Evolutionary conservation across 2,329 filamentous ascomycete genomes (phyloP).

Genomic region (Harringtonia aguacate): DNA sequence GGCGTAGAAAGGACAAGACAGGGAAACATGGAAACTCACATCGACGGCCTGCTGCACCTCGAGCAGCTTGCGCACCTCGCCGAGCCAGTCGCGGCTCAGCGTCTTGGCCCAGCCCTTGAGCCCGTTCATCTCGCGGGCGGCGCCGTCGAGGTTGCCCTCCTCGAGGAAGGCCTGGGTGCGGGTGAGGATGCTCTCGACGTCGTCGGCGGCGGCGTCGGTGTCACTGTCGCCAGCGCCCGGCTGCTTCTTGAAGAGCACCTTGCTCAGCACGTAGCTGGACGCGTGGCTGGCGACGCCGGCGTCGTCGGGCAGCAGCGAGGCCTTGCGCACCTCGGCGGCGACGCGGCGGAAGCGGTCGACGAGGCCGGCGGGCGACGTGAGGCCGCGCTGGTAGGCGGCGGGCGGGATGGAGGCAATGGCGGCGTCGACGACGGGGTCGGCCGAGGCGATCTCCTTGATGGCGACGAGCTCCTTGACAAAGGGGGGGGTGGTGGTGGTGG

Average conservation of each 20-base stretch:
- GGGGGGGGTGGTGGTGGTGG: constrained; percentile 56
- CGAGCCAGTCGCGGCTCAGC: constrained; percentile 85
- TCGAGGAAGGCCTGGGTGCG: constrained; percentile 84
- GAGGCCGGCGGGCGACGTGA: constrained; percentile 73
- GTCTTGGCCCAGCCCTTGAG: constrained; percentile 93
- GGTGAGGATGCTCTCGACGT: constrained; percentile 88
- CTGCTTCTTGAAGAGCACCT: constrained; percentile 93
- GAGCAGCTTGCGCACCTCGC: constrained; percentile 80
- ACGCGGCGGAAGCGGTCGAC: constrained; percentile 95
- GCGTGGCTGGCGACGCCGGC: constrained; percentile 92
- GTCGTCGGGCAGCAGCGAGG: constrained; percentile 80
- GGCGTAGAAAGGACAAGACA: not conserved
- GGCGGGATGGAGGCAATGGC: constrained; percentile 97
- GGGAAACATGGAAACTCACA: constrained; percentile 45
- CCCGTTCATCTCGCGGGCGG: constrained; percentile 89
- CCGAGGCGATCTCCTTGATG: constrained; percentile 79
- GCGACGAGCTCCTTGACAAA: constrained; percentile 91
- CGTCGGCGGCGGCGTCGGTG: constrained; percentile 21
- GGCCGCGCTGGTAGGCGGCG: constrained; percentile 80
- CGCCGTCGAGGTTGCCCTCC: constrained; percentile 84
- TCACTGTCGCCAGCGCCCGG: constrained; percentile 64
- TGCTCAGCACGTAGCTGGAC: constrained; percentile 79
- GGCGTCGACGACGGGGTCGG: constrained; percentile 78
- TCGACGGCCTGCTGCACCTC: constrained; percentile 95
- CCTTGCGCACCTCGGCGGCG: constrained; percentile 86